Conservation (phyloP, 768 basidiomycete species). For the Hericium alpestre region DNA sequence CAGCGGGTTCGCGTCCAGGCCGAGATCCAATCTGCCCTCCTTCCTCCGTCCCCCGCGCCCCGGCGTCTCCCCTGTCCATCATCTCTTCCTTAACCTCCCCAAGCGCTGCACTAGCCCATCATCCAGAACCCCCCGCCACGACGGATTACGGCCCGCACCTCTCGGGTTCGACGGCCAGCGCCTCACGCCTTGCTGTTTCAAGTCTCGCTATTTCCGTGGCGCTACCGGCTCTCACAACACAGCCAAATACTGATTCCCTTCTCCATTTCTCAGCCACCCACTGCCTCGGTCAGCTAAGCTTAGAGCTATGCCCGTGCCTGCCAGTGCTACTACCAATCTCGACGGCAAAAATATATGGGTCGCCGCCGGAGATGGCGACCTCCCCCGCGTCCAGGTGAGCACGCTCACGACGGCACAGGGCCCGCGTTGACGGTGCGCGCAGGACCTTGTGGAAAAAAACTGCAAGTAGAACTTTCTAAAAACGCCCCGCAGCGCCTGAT, state of each 20-base stretch:
- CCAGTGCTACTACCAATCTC: not conserved
- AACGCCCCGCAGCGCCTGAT: constrained; percentile 10
- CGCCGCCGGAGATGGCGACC: constrained; percentile 84
- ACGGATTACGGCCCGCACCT: too few species aligned
- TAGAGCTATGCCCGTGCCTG: not conserved
- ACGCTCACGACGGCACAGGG: not conserved
- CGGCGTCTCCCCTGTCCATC: too few species aligned
- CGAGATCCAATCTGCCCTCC: too few species aligned
- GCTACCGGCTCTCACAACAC: too few species aligned
- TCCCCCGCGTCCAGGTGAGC: constrained; percentile 58
- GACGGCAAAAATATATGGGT: constrained; percentile 74
- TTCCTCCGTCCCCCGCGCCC: too few species aligned
- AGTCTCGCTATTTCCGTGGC: too few species aligned
- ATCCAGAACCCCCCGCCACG: too few species aligned
- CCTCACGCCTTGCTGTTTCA: too few species aligned
- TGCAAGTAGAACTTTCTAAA: constrained; percentile 43
- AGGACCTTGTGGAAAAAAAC: constrained; percentile 29
- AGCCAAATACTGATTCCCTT: not conserved
- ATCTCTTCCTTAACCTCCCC: too few species aligned
- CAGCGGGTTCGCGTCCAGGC: too few species aligned
- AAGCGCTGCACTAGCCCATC: too few species aligned
- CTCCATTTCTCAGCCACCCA: not conserved
- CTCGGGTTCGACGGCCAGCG: too few species aligned
- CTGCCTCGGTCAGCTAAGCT: not conserved
- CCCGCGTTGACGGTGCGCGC: constrained; percentile 1